A percentile compares a stretch with the other conserved stretches of the same genome.
These are phyloP conservation scores for Sisymbrium altissimum DNA, from an alignment of 345 rosid genomes.

Conservation along the genomic window DNA sequence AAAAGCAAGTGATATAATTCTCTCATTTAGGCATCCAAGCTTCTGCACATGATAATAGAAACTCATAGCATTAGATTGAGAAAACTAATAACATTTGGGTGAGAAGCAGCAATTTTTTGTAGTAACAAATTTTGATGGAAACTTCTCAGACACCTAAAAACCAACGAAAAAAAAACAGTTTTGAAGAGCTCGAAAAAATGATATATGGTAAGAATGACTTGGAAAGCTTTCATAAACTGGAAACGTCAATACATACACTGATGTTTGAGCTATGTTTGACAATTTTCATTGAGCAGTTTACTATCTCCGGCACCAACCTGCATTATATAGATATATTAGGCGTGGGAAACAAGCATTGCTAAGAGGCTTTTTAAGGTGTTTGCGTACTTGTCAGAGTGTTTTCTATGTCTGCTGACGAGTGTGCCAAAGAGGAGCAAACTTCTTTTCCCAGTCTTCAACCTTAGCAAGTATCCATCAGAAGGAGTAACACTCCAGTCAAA, in stretches of 20 bases:
- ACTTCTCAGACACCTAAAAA: not conserved
- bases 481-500: conserved; percentile 39
- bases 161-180: too few species aligned
- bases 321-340: conserved; percentile 14
- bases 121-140: not conserved
- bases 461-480: conserved; percentile 44
- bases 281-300: conserved; percentile 57
- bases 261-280: conserved; percentile 51
- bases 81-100: conserved; percentile 9
- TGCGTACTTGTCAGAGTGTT: conserved; percentile 71
- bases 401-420: conserved; percentile 77
- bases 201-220: not conserved
- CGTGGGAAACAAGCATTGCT: not conserved
- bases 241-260: conserved; percentile 46
- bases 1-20: conserved; percentile 71
- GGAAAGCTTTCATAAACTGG: conserved; percentile 8
- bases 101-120: not conserved
- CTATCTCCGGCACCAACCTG: conserved; percentile 75
- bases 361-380: not conserved
- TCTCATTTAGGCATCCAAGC: conserved; percentile 60
- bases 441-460: conserved; percentile 76
- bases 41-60: conserved; percentile 47
- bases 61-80: conserved; percentile 9
- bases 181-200: conserved; percentile 8
- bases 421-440: conserved; percentile 67